These are phyloP conservation scores for Talaromyces atroroseus DNA, from an alignment of 2,329 filamentous ascomycete species.

Conservation along the genomic window DNA sequence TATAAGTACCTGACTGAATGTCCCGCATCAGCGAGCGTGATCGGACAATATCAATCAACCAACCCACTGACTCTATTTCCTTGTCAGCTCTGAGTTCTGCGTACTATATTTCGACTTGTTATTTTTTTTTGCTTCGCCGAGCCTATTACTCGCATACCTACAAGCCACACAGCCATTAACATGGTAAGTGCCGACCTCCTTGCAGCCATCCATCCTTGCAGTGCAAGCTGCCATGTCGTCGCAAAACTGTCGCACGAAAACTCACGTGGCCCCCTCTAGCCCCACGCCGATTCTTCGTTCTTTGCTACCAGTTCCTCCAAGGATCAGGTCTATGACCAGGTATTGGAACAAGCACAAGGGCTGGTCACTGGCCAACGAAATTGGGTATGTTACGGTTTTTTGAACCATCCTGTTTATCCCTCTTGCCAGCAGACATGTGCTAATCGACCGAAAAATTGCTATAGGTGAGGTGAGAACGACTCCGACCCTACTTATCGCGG, in stretches of 20 bases:
- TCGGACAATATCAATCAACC: neutral
- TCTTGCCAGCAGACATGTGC: neutral
- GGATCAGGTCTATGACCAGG: slow-evolving; percentile 38
- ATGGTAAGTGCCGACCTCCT: neutral
- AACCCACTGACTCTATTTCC: neutral
- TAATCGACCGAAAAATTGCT: slow-evolving; percentile 4
- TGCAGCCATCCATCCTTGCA: neutral
- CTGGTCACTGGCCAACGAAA: slow-evolving; percentile 41
- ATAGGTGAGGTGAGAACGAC: slow-evolving; percentile 28
- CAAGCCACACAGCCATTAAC: neutral
- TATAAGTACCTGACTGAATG: neutral
- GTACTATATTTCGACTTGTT: neutral
- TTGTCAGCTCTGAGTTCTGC: neutral
- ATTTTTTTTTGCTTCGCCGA: neutral
- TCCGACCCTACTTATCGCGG: neutral
- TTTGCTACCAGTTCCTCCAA: slow-evolving; percentile 37
- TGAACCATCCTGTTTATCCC: neutral
- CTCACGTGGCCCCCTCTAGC: slow-evolving; percentile 24
- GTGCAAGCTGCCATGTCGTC: neutral
- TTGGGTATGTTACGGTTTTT: slow-evolving; percentile 33
- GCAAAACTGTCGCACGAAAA: slow-evolving; percentile 3
- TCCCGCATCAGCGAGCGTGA: neutral
- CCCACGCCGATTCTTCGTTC: slow-evolving; percentile 45
- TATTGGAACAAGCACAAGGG: slow-evolving; percentile 34
- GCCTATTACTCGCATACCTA: neutral